Evolutionary conservation across 306 rosid species (phyloP).

Genomic region (Gastrolobium villosum): DNA sequence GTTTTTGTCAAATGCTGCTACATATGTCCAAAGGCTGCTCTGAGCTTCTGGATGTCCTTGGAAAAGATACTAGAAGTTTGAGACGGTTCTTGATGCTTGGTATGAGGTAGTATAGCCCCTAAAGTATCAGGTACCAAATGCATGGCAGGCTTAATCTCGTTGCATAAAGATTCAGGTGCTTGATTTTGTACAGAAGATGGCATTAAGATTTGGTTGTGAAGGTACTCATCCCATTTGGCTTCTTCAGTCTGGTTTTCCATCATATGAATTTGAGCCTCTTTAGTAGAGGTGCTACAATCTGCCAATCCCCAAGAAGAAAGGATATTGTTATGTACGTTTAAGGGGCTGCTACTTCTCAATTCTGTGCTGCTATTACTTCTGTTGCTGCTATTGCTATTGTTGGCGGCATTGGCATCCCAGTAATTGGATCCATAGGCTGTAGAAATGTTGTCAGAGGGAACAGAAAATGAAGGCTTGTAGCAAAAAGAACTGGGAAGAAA

Average conservation of each 20-base stretch:
- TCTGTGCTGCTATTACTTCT: conserved; percentile 49
- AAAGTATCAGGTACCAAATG: conserved; percentile 55
- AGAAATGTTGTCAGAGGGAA: conserved; percentile 47
- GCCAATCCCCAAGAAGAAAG: conserved; percentile 58
- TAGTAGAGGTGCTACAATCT: conserved; percentile 44
- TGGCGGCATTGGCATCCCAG: conserved; percentile 54
- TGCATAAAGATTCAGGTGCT: conserved; percentile 54
- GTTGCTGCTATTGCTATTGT: conserved; percentile 52
- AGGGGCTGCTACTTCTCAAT: conserved; percentile 45
- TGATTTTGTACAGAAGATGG: conserved; percentile 55
- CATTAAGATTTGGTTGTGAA: conserved; percentile 61
- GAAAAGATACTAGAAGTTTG: conserved; percentile 47
- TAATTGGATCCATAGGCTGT: conserved; percentile 49
- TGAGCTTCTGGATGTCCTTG: conserved; percentile 62
- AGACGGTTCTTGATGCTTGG: conserved; percentile 48
- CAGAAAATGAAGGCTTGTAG: conserved; percentile 55
- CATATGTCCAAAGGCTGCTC: conserved; percentile 67
- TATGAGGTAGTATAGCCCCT: conserved; percentile 51
- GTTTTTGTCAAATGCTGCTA: conserved; percentile 35
- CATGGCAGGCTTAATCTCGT: conserved; percentile 53
- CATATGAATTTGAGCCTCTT: conserved; percentile 51
- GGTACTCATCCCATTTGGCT: conserved; percentile 60
- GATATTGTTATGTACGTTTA: conserved; percentile 40
- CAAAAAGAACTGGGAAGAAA: conserved; percentile 50
- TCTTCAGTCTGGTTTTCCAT: conserved; percentile 53